These are phyloP conservation scores for Viola pubescens DNA, from an alignment of 441 rosid species.

Conservation along the genomic window DNA sequence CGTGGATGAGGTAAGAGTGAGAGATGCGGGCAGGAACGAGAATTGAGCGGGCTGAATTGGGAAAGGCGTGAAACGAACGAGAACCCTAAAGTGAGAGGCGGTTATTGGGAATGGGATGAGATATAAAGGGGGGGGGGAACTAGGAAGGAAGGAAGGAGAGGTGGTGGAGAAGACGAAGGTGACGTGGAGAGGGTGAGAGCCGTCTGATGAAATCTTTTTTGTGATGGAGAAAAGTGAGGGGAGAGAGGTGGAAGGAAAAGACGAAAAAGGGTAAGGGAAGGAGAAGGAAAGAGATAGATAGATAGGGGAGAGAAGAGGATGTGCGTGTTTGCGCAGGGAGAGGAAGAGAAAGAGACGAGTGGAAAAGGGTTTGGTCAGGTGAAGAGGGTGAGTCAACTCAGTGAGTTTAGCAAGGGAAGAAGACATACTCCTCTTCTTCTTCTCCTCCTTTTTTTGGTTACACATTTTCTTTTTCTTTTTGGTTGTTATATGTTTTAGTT, in stretches of 20 bases:
- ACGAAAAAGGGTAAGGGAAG: not conserved
- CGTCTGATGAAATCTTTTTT: conserved; percentile 41
- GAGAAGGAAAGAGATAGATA: conserved; percentile 10
- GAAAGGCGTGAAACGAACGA: conserved; percentile 28
- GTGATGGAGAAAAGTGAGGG: conserved; percentile 10
- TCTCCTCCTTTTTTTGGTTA: not conserved
- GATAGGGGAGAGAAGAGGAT: too few relatives aligned
- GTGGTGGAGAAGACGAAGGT: conserved; percentile 75
- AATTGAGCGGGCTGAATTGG: conserved; percentile 1
- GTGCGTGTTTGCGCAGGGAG: conserved; percentile 5
- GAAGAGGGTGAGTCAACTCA: not conserved
- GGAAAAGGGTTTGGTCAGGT: not conserved
- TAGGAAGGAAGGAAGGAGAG: conserved; percentile 23
- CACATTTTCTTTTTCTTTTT: not conserved
- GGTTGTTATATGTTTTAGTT: not conserved
- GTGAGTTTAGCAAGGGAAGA: not conserved
- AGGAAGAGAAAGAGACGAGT: conserved; percentile 10
- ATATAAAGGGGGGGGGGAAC: conserved; percentile 20
- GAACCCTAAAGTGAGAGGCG: conserved; percentile 39
- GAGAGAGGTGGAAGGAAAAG: not conserved
- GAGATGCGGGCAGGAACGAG: conserved; percentile 9
- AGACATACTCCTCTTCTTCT: not conserved
- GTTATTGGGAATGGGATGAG: not conserved
- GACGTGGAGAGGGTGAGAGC: conserved; percentile 64
- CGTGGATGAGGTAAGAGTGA: not conserved